A percentile compares a stretch with the other conserved stretches of the same genome.
phyloP scores from a whole-genome alignment of 2,329 filamentous ascomycete genomes.

The Colletotrichum abscissum region DNA sequence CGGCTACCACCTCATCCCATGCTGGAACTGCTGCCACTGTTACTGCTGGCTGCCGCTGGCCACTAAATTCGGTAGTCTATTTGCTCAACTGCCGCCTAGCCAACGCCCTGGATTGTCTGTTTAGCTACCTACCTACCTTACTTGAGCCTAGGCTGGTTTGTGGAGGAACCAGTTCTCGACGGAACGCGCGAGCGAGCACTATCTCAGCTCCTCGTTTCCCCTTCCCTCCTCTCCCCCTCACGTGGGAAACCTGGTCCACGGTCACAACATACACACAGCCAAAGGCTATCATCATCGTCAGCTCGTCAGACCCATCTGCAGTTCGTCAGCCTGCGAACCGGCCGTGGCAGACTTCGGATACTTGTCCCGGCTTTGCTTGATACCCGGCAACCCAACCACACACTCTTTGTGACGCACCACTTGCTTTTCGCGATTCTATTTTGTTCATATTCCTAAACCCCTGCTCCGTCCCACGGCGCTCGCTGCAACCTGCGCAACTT shows the following conservation, averaged over 20 bases:
- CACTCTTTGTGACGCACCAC: constrained; percentile 21
- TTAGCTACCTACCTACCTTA: not conserved
- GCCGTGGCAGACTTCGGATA: constrained; percentile 11
- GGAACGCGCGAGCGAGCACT: constrained; percentile 5
- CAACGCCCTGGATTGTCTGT: not conserved
- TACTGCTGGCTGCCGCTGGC: constrained; percentile 13
- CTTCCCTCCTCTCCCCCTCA: constrained; percentile 23
- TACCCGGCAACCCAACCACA: constrained; percentile 16
- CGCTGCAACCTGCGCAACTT: constrained; percentile 4
- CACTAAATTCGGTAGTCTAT: constrained; percentile 9
- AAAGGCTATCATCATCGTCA: constrained; percentile 9
- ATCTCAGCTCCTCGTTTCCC: constrained; percentile 8
- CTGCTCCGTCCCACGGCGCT: constrained; percentile 11
- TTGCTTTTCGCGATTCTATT: constrained; percentile 9
- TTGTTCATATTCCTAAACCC: not conserved
- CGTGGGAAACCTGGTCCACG: constrained; percentile 20
- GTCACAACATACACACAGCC: constrained; percentile 23
- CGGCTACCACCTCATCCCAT: constrained; percentile 15
- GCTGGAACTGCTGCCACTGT: constrained; percentile 13
- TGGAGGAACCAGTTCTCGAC: not conserved
- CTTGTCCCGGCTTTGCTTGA: constrained; percentile 10
- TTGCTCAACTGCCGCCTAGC: constrained; percentile 19
- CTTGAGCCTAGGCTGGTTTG: not conserved
- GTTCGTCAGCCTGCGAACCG: constrained; percentile 8
- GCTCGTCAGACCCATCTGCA: constrained; percentile 1